These are phyloP conservation scores for Trichosporon asahii DNA, from an alignment of 1,284 basidiomycete species.

Conservation along the genomic window DNA sequence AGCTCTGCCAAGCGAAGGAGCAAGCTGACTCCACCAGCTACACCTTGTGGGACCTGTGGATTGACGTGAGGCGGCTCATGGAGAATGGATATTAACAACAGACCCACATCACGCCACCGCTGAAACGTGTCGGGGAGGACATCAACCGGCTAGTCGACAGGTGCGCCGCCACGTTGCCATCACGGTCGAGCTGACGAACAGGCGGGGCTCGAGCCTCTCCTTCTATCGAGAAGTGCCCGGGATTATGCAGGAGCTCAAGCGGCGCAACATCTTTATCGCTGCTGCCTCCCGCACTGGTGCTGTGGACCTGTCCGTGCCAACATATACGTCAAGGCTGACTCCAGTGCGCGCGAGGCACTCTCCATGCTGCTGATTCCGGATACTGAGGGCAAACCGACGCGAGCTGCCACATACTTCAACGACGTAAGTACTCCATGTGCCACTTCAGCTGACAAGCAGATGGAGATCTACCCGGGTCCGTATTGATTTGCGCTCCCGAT, in stretches of 20 bases:
- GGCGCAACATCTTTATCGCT: slow-evolving; percentile 61
- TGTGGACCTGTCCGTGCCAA: slow-evolving; percentile 61
- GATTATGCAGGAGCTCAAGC: slow-evolving; percentile 64
- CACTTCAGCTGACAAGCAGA: slow-evolving; percentile 39
- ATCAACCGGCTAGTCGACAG: slow-evolving; percentile 64
- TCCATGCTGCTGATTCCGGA: slow-evolving; percentile 64
- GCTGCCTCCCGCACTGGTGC: slow-evolving; percentile 73
- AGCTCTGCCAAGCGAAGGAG: slow-evolving; percentile 34
- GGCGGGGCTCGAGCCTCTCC: slow-evolving; percentile 59
- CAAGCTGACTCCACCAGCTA: slow-evolving; percentile 56
- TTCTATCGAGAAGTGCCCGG: slow-evolving; percentile 73
- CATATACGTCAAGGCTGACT: not conserved
- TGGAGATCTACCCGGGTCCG: slow-evolving; percentile 77
- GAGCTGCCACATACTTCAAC: slow-evolving; percentile 69
- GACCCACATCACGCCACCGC: slow-evolving; percentile 57
- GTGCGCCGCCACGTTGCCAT: slow-evolving; percentile 43
- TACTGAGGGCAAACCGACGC: slow-evolving; percentile 52
- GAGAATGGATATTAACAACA: slow-evolving; percentile 18
- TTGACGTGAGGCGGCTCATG: slow-evolving; percentile 57
- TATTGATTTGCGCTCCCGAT: not conserved
- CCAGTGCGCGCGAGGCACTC: slow-evolving; percentile 71
- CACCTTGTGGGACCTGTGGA: slow-evolving; percentile 80
- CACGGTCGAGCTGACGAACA: slow-evolving; percentile 32
- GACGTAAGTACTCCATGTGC: slow-evolving; percentile 36
- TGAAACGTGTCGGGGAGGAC: slow-evolving; percentile 59